A percentile compares a stretch with the other conserved stretches of the same genome.
phyloP scores from a whole-genome alignment of 2,329 filamentous ascomycete species.

The Pseudodiploospora longispora region DNA sequence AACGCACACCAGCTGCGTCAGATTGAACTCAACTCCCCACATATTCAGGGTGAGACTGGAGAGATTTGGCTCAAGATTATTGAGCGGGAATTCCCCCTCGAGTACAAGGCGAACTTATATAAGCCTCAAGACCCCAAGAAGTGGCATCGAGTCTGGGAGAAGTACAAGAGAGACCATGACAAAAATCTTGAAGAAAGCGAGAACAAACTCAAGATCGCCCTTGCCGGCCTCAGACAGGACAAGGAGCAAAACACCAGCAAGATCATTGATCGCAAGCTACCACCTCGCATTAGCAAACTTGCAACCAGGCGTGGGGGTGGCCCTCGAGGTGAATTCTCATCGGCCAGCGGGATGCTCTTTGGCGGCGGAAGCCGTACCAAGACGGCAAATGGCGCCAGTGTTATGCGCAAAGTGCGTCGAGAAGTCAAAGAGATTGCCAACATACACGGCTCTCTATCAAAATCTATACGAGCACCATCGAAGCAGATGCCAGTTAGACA shows the following conservation, averaged over 20 bases:
- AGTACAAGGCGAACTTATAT: conserved; percentile 52
- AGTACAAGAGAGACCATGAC: conserved; percentile 54
- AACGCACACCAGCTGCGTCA: conserved; percentile 65
- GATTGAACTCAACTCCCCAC: conserved; percentile 69
- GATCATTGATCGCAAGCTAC: conserved; percentile 42
- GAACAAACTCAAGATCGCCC: conserved; percentile 46
- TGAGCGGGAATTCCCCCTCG: conserved; percentile 63
- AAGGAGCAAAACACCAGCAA: conserved; percentile 49
- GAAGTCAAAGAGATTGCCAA: conserved; percentile 47
- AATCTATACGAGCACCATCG: conserved; percentile 13
- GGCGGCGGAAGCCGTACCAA: conserved; percentile 44
- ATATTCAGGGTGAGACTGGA: conserved; percentile 59
- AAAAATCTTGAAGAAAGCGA: conserved; percentile 52
- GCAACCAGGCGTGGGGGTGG: conserved; percentile 20
- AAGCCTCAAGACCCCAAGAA: conserved; percentile 57
- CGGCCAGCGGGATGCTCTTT: conserved; percentile 32
- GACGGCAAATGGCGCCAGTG: conserved; percentile 40
- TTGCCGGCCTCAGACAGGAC: conserved; percentile 49
- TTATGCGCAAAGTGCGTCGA: conserved; percentile 48
- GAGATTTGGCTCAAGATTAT: conserved; percentile 79
- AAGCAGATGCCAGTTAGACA: conserved; percentile 31
- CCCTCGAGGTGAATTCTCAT: conserved; percentile 15
- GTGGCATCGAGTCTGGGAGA: conserved; percentile 73
- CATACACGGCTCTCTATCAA: conserved; percentile 39
- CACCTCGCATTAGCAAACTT: conserved; percentile 35